Evolutionary conservation across 176 grass and related monocot genomes (phyloP).

Genomic region (Pontederia paniculata): DNA sequence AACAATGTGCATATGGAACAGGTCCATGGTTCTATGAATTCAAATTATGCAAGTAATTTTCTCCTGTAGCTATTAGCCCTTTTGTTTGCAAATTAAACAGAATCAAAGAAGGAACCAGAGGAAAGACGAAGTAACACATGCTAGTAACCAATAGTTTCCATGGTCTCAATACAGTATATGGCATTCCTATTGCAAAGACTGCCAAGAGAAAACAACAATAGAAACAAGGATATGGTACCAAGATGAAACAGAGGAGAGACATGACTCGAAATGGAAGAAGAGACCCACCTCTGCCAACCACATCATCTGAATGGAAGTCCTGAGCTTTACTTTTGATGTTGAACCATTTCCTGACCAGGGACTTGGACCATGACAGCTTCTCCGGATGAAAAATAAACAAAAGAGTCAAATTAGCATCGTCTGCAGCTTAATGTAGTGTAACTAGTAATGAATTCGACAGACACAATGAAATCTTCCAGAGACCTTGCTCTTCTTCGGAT

Average conservation of each 20-base stretch:
- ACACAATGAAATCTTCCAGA: conserved; percentile 1
- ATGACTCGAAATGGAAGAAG: neutral
- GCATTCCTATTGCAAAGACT: neutral
- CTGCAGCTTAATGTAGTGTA: conserved; percentile 15
- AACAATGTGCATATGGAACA: no score
- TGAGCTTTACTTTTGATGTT: conserved; percentile 74
- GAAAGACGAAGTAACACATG: neutral
- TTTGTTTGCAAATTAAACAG: neutral
- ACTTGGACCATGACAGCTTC: conserved; percentile 92
- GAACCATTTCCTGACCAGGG: conserved; percentile 87
- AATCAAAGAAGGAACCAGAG: neutral
- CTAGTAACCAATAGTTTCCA: neutral
- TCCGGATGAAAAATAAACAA: conserved; percentile 3
- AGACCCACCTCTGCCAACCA: conserved; percentile 34
- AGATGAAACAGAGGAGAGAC: neutral
- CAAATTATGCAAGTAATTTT: neutral
- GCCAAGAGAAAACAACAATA: neutral
- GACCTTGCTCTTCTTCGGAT: conserved; percentile 83
- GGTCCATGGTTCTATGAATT: no score
- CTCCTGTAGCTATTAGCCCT: neutral
- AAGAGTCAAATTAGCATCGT: conserved; percentile 18
- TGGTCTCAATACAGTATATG: neutral
- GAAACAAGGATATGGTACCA: neutral
- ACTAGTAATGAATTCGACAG: neutral
- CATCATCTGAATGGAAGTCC: conserved; percentile 58